A percentile compares a stretch with the other conserved stretches of the same genome.
These are phyloP conservation scores for Dalbergia cochinchinensis DNA, from an alignment of 306 rosid genomes.

Conservation along the genomic window DNA sequence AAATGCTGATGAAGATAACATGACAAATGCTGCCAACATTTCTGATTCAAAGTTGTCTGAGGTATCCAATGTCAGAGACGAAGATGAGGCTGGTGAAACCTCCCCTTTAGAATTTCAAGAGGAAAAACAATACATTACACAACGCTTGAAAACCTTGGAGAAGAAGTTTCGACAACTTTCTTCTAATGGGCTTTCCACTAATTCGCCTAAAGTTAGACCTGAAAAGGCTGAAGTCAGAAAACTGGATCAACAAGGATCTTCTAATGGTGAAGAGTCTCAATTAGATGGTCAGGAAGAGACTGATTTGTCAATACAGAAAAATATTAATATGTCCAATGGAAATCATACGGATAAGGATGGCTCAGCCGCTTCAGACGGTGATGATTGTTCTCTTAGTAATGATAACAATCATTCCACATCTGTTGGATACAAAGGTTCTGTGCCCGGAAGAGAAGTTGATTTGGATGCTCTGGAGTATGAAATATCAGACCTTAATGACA, in stretches of 20 bases:
- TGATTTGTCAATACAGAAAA: conserved; percentile 42
- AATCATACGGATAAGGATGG: conserved; percentile 46
- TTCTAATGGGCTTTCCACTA: conserved; percentile 30
- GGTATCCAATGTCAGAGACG: conserved; percentile 48
- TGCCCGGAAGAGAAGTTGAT: conserved; percentile 47
- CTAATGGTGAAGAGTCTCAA: conserved; percentile 46
- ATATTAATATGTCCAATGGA: conserved; percentile 47
- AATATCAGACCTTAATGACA: conserved; percentile 74
- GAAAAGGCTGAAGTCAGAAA: too few relatives aligned
- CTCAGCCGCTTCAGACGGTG: conserved; percentile 42
- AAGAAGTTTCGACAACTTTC: conserved; percentile 59
- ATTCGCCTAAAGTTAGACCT: conserved; percentile 42
- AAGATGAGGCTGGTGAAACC: conserved; percentile 46
- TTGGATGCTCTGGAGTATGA: conserved; percentile 66
- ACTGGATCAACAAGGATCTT: too few relatives aligned
- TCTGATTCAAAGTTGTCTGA: conserved; percentile 45
- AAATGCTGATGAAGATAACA: conserved; percentile 37
- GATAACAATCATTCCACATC: conserved; percentile 38
- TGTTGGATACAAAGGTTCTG: conserved; percentile 37
- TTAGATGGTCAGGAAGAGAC: conserved; percentile 54
- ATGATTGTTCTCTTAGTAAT: conserved; percentile 44
- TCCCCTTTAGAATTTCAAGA: conserved; percentile 68
- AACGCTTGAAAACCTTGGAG: conserved; percentile 72
- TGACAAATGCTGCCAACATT: conserved; percentile 31
- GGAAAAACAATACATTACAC: conserved; percentile 67